Evolutionary conservation across 352 stramenopile species (phyloP).

Genomic region (Pythium dissimile): DNA sequence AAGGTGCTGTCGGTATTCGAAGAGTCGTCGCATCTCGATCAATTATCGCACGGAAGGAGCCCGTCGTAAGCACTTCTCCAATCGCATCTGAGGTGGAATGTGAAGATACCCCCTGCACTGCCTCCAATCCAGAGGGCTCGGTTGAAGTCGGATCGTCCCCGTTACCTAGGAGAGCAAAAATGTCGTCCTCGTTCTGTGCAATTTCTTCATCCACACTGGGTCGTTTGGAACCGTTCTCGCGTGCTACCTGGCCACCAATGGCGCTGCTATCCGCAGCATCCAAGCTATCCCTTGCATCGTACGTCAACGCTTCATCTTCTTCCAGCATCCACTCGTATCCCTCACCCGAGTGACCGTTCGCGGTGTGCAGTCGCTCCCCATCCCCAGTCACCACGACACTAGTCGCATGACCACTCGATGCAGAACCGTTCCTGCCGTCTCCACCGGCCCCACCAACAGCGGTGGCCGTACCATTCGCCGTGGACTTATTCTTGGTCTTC

Average conservation of each 20-base stretch:
- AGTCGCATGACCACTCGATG: not conserved
- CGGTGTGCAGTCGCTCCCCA: not conserved
- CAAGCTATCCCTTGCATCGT: not conserved
- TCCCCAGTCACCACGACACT: not conserved
- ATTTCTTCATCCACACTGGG: slow-evolving; percentile 38
- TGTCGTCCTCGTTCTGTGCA: slow-evolving; percentile 51
- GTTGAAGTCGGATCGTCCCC: not conserved
- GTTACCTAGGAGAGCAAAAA: slow-evolving; percentile 40
- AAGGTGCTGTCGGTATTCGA: slow-evolving; percentile 14
- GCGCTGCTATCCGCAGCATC: not conserved
- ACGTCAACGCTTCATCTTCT: slow-evolving; percentile 8
- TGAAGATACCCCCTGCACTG: too few species aligned
- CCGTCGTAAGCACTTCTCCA: too few species aligned
- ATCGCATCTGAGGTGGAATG: too few species aligned
- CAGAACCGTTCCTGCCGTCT: not conserved
- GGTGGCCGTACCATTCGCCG: not conserved
- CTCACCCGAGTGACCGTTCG: slow-evolving; percentile 17
- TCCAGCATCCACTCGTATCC: slow-evolving; percentile 9
- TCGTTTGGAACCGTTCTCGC: not conserved
- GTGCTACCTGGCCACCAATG: not conserved
- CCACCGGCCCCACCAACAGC: not conserved
- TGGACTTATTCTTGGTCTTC: slow-evolving; percentile 23
- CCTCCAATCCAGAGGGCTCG: not conserved
- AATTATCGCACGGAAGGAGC: not conserved
- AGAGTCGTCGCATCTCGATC: slow-evolving; percentile 5